These are phyloP conservation scores for Malassezia sp. DNA, from an alignment of 1,284 basidiomycete genomes.

Conservation along the genomic window DNA sequence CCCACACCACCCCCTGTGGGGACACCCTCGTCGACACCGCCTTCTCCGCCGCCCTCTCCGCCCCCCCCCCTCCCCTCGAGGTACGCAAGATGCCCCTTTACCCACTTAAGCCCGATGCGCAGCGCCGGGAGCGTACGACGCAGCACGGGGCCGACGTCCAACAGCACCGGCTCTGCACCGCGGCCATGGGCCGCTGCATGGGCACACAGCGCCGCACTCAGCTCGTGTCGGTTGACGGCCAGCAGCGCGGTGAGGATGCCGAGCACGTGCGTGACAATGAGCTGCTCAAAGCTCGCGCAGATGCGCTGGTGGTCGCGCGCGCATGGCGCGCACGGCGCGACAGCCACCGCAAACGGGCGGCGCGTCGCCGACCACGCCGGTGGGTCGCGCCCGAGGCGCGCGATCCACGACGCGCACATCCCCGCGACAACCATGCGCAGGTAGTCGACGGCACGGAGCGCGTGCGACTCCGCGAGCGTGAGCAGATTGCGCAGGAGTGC, in stretches of 20 bases:
- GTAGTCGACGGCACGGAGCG: constrained; percentile 31
- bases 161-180: constrained; percentile 59
- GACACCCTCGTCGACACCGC: too few relatives aligned
- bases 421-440: constrained; percentile 33
- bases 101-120: constrained; percentile 79
- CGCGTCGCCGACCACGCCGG: constrained; percentile 13
- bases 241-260: constrained; percentile 60
- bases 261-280: constrained; percentile 63
- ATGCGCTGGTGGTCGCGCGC: too few relatives aligned
- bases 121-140: constrained; percentile 74
- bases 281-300: constrained; percentile 74
- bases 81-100: constrained; percentile 66
- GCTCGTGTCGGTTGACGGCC: constrained; percentile 52
- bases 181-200: constrained; percentile 1
- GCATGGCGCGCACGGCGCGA: constrained; percentile 4
- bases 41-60: too few relatives aligned
- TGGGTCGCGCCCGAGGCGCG: constrained; percentile 14
- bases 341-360: constrained; percentile 53
- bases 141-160: constrained; percentile 56
- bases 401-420: constrained; percentile 29
- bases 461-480: constrained; percentile 18
- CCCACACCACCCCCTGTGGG: too few relatives aligned
- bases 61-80: constrained; percentile 50
- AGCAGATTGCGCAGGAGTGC: constrained; percentile 25
- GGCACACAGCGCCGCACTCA: constrained; percentile 49